These are phyloP conservation scores for Davidsoniella virescens DNA, from an alignment of 2,329 filamentous ascomycete species.

Conservation along the genomic window DNA sequence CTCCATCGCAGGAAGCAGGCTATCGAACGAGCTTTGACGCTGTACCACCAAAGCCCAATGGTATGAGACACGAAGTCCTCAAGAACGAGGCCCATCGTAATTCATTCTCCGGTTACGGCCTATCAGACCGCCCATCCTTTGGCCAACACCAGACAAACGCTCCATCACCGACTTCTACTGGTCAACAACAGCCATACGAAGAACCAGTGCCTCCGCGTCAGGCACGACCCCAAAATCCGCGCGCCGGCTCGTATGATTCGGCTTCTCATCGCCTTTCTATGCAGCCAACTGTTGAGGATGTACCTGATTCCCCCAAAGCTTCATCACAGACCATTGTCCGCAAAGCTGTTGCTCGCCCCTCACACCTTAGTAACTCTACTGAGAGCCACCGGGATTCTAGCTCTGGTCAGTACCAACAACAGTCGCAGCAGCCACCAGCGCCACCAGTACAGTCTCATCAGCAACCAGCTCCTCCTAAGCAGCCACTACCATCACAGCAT, in stretches of 20 bases:
- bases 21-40: conserved; percentile 23
- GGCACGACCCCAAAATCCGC: conserved; percentile 20
- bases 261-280: conserved; percentile 31
- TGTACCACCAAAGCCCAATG: conserved; percentile 25
- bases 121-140: conserved; percentile 24
- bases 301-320: conserved; percentile 32
- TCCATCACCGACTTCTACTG: neutral
- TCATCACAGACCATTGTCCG: conserved; percentile 7
- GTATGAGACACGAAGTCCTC: conserved; percentile 43
- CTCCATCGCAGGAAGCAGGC: neutral
- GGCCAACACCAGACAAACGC: neutral
- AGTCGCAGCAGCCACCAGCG: conserved; percentile 3
- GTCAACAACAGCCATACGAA: conserved; percentile 1
- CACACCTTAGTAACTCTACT: conserved; percentile 1
- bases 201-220: conserved; percentile 20
- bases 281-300: conserved; percentile 50
- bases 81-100: conserved; percentile 40
- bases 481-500: neutral
- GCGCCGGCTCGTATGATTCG: conserved; percentile 36
- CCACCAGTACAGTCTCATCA: conserved; percentile 1
- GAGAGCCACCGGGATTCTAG: conserved; percentile 1
- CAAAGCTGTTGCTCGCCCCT: conserved; percentile 7
- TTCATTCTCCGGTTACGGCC: conserved; percentile 21
- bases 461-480: neutral
- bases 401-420: conserved; percentile 8